These are phyloP conservation scores for Mycosarcoma mackinlayi DNA, from an alignment of 1,284 basidiomycete genomes.

Conservation along the genomic window DNA sequence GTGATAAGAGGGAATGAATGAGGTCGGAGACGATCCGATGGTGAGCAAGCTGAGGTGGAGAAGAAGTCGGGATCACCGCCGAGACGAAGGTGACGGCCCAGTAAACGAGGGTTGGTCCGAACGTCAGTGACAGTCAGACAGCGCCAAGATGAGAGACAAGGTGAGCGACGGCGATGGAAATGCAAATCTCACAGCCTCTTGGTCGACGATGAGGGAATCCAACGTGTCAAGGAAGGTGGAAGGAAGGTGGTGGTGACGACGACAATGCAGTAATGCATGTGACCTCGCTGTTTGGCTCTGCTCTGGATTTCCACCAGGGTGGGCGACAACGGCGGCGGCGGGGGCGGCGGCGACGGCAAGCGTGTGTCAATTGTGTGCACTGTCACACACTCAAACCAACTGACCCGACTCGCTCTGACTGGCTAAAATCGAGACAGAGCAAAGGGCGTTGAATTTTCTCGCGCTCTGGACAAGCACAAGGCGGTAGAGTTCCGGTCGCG, in stretches of 20 bases:
- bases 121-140: not conserved
- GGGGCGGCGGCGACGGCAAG: not conserved
- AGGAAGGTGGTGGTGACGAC: slow-evolving; percentile 6
- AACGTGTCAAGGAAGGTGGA: too few relatives aligned
- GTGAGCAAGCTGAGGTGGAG: not conserved
- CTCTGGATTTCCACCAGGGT: not conserved
- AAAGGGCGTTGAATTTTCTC: not conserved
- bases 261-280: slow-evolving; percentile 3
- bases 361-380: slow-evolving; percentile 6
- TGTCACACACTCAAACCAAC: slow-evolving; percentile 13
- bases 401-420: not conserved
- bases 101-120: not conserved
- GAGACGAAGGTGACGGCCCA: not conserved
- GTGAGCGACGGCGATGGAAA: not conserved
- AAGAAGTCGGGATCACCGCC: too few relatives aligned
- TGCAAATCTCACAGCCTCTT: not conserved
- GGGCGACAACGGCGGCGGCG: slow-evolving; percentile 11
- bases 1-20: not conserved
- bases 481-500: slow-evolving; percentile 24
- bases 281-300: not conserved
- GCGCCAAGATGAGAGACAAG: not conserved
- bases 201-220: slow-evolving; percentile 3
- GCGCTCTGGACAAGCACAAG: not conserved
- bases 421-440: too few relatives aligned
- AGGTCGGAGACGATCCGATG: slow-evolving; percentile 27